These are phyloP conservation scores for Penicillium sp. DNA, from an alignment of 2,329 filamentous ascomycete genomes.

Conservation along the genomic window DNA sequence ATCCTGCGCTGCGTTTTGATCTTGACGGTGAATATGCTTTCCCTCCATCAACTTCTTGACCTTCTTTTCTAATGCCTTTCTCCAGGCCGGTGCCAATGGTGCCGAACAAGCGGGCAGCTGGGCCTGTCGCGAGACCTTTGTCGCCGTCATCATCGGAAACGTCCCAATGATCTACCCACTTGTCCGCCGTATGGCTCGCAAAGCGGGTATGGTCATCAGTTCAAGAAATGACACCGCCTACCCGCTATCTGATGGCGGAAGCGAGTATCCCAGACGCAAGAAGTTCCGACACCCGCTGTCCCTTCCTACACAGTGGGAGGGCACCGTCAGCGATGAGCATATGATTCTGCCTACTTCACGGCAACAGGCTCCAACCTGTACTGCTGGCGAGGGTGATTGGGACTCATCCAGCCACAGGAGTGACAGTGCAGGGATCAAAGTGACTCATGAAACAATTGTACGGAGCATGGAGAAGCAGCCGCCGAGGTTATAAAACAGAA, in stretches of 20 bases:
- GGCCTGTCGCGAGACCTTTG: conserved; percentile 45
- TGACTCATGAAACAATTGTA: conserved; percentile 31
- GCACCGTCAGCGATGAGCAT: conserved; percentile 28
- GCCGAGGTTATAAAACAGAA: conserved; percentile 4
- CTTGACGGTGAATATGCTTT: conserved; percentile 32
- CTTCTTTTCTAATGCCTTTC: neutral
- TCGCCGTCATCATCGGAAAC: conserved; percentile 43
- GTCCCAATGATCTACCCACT: conserved; percentile 42
- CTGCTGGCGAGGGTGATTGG: conserved; percentile 20
- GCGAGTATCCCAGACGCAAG: conserved; percentile 17
- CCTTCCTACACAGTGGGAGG: conserved; percentile 31
- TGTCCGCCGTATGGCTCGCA: conserved; percentile 24
- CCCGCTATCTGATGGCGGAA: conserved; percentile 20
- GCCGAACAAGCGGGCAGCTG: conserved; percentile 42
- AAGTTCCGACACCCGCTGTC: conserved; percentile 32
- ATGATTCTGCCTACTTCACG: conserved; percentile 23
- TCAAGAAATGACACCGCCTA: conserved; percentile 17
- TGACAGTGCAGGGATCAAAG: conserved; percentile 26
- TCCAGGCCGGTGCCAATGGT: conserved; percentile 35
- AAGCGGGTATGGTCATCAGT: conserved; percentile 25
- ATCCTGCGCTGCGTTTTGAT: conserved; percentile 53
- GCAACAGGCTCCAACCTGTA: conserved; percentile 24
- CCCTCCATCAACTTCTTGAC: too few species aligned
- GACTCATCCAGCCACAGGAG: conserved; percentile 16
- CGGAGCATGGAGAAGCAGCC: conserved; percentile 18